Evolutionary conservation across 2,329 filamentous ascomycete genomes (phyloP), one percentile per base, ranked within the genome.

Genomic region (Thelonectria blattea): DNA sequence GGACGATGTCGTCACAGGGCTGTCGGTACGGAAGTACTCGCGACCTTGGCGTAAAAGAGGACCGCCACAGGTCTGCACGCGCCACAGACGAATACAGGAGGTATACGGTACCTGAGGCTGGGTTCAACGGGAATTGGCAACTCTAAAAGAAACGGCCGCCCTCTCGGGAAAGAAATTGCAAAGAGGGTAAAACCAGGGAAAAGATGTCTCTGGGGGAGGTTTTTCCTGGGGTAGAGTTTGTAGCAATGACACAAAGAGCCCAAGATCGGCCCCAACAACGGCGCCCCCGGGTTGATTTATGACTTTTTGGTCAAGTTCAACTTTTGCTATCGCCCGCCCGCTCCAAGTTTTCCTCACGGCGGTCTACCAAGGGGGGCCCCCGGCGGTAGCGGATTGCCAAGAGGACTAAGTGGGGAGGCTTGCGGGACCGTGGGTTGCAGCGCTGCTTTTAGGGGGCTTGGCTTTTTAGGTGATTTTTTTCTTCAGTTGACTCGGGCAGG

Each of bases 1-100:
- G 30, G 45, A 24, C 54, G 53, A 62, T 71, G 68, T 71, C 68
- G 68, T 71, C 68, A 71, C 68, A 71, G 68, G 65, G 65, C 65
- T 53, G 50, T 65, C 53, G 45, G 43, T 49, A 53, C 12, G 34
- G 6, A 37, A 37, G 34, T 30, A 30, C 27, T 30, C 8, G 37
- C 42, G 56, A 42, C 18, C 49, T 37, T 64, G 67, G 22, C 22
- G 22, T 24, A 24, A 24, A 24, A 24, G 22, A 24, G 22, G 49
- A 20, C 65, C 64, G 67, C 67, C 64, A 67, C 64, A 24, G 22
- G 6, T 37, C 34, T 37, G 46, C 52, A 20, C 48, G 52, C 60
- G 66, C 68, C 66, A 70, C 68, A 55, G 27, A 55, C 52, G 39
- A 48, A 61, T 62, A 68, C 62, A 65, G 60, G 64, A 17, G 37